Evolutionary conservation across 2,329 filamentous ascomycete species (phyloP).

Genomic region (Gnomoniopsis smithogilvyi): DNA sequence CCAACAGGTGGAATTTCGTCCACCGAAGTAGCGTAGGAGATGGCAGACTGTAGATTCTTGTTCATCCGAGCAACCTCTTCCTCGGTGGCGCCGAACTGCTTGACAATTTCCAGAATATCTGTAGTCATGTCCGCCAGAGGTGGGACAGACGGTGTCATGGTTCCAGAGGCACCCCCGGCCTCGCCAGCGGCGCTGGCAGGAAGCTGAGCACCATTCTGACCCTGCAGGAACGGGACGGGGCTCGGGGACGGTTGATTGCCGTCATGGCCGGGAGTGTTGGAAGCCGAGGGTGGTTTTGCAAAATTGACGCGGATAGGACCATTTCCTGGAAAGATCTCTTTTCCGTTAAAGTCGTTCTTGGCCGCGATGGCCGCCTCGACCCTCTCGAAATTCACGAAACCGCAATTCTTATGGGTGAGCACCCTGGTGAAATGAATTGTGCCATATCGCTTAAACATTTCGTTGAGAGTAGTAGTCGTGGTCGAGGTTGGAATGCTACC

Average conservation of each 20-base stretch:
- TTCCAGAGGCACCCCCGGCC: slow-evolving; percentile 28
- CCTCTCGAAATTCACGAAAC: slow-evolving; percentile 95
- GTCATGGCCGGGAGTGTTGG: slow-evolving; percentile 84
- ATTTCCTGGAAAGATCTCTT: slow-evolving; percentile 96
- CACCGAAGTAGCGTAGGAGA: slow-evolving; percentile 68
- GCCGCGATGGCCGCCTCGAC: slow-evolving; percentile 88
- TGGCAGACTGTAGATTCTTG: slow-evolving; percentile 70
- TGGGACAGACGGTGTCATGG: slow-evolving; percentile 62
- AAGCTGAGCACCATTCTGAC: slow-evolving; percentile 41
- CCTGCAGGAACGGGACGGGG: slow-evolving; percentile 74
- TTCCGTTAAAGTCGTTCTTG: slow-evolving; percentile 84
- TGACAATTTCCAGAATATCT: slow-evolving; percentile 82
- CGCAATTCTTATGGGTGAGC: slow-evolving; percentile 97
- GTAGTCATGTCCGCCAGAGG: slow-evolving; percentile 73
- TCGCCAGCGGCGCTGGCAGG: slow-evolving; percentile 39
- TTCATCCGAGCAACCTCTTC: slow-evolving; percentile 74
- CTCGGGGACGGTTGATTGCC: slow-evolving; percentile 88
- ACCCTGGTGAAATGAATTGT: slow-evolving; percentile 89
- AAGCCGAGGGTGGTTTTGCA: slow-evolving; percentile 89
- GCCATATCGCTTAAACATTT: slow-evolving; percentile 94
- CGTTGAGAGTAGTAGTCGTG: slow-evolving; percentile 88
- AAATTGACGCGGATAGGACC: slow-evolving; percentile 95
- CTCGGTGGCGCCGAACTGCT: slow-evolving; percentile 80
- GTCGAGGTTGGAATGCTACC: slow-evolving; percentile 97
- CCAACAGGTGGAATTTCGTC: slow-evolving; percentile 86